Conservation (phyloP, 208 protist genomes). For the Crithidia bombi region DNA sequence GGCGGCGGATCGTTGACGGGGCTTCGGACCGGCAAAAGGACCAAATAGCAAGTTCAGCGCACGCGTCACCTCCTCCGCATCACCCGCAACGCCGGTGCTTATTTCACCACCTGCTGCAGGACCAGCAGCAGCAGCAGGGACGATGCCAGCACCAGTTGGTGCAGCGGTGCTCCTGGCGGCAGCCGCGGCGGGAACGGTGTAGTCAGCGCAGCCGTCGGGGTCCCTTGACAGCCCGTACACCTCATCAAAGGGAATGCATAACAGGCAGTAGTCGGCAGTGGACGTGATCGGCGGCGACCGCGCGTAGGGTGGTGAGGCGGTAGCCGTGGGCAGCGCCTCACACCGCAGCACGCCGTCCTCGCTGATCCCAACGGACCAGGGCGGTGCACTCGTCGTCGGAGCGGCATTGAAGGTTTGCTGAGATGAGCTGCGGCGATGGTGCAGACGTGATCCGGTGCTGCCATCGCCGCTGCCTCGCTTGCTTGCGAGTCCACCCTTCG, state of each 20-base stretch:
- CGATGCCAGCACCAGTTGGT: no score
- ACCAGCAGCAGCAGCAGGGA: not conserved
- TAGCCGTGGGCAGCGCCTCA: slow-evolving; percentile 11
- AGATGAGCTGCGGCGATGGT: slow-evolving; percentile 2
- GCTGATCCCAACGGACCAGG: slow-evolving; percentile 20
- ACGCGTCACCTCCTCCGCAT: slow-evolving; percentile 11
- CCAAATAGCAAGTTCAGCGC: slow-evolving; percentile 16
- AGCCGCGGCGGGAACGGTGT: not conserved
- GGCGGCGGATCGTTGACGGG: not conserved
- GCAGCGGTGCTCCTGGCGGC: no score
- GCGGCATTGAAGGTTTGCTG: not conserved
- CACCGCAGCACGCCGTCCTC: slow-evolving; percentile 32
- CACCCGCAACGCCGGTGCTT: not conserved
- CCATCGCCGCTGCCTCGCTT: not conserved
- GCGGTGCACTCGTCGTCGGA: not conserved
- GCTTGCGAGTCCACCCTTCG: not conserved
- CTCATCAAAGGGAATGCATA: slow-evolving; percentile 28
- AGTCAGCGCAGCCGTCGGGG: not conserved
- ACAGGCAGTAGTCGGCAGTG: slow-evolving; percentile 20
- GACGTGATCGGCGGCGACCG: slow-evolving; percentile 20
- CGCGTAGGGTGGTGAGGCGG: not conserved
- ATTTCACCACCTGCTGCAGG: not conserved
- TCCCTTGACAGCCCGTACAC: not conserved
- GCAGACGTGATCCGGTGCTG: not conserved
- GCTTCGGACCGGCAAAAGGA: not conserved